Percentiles rank a stretch among this genome's conserved stretches.
Evolutionary conservation across 345 rosid species (phyloP).

Genomic region (Nephelium lappaceum): DNA sequence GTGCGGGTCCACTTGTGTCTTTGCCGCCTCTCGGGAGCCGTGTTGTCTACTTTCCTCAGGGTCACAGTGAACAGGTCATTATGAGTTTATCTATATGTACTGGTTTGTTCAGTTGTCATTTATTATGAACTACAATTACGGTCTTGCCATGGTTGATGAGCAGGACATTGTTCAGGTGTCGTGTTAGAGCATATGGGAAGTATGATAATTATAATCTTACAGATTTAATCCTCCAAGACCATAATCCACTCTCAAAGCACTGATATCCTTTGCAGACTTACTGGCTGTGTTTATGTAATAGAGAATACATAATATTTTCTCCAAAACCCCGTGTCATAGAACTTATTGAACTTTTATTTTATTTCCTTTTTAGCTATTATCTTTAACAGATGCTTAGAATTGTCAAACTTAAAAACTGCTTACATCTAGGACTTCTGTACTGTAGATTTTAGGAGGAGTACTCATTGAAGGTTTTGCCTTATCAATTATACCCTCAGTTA

Average conservation of each 20-base stretch:
- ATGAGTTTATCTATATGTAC: background rate
- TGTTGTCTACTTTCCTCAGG: slow-evolving; percentile 91
- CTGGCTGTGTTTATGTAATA: background rate
- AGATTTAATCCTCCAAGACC: background rate
- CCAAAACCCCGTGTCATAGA: background rate
- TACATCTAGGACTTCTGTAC: background rate
- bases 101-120: slow-evolving; percentile 1
- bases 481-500: background rate
- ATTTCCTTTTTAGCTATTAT: background rate
- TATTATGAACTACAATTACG: background rate
- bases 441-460: background rate
- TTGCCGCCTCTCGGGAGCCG: slow-evolving; percentile 85
- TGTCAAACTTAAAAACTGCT: background rate
- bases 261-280: background rate
- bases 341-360: background rate
- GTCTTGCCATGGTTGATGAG: background rate
- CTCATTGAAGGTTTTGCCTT: background rate
- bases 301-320: background rate
- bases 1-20: slow-evolving; percentile 92
- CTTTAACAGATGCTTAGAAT: background rate
- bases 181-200: background rate
- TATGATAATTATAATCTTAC: background rate
- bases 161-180: background rate
- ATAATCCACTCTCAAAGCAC: background rate
- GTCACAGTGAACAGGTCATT: slow-evolving; percentile 89